Conservation (phyloP, 75 land plant genomes). For the Pinus taeda region DNA sequence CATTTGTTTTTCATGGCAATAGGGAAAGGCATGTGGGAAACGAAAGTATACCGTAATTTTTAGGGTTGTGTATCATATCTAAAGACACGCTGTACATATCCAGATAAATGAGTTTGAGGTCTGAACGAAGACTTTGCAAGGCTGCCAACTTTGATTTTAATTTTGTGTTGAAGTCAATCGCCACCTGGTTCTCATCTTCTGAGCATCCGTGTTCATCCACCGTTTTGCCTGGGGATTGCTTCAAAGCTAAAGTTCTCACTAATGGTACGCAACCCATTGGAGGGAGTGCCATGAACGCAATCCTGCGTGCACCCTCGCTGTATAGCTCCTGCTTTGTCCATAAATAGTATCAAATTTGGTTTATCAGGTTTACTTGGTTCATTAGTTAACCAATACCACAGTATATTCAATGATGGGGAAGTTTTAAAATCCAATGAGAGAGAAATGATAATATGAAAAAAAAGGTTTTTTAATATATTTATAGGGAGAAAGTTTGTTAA, state of each 20-base stretch:
- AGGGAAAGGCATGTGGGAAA: neutral
- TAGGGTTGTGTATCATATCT: neutral
- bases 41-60: neutral
- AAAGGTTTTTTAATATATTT: too few relatives aligned
- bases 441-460: too few relatives aligned
- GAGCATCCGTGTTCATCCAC: slow-evolving; percentile 22
- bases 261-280: slow-evolving; percentile 78
- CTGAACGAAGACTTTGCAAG: slow-evolving; percentile 16
- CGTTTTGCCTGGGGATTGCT: slow-evolving; percentile 4
- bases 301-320: slow-evolving; percentile 53
- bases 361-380: too few relatives aligned
- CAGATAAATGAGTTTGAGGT: slow-evolving; percentile 3
- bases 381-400: too few relatives aligned
- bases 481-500: too few relatives aligned
- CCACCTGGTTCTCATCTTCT: slow-evolving; percentile 46
- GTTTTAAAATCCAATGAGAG: too few relatives aligned
- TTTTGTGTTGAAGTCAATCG: slow-evolving; percentile 40
- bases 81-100: neutral
- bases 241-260: slow-evolving; percentile 26
- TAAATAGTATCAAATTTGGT: too few relatives aligned
- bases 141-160: slow-evolving; percentile 17
- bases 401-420: too few relatives aligned
- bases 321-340: slow-evolving; percentile 19
- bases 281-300: slow-evolving; percentile 39
- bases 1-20: neutral